phyloP scores from a whole-genome alignment of 768 basidiomycete genomes.

The Mycena epipterygia region DNA sequence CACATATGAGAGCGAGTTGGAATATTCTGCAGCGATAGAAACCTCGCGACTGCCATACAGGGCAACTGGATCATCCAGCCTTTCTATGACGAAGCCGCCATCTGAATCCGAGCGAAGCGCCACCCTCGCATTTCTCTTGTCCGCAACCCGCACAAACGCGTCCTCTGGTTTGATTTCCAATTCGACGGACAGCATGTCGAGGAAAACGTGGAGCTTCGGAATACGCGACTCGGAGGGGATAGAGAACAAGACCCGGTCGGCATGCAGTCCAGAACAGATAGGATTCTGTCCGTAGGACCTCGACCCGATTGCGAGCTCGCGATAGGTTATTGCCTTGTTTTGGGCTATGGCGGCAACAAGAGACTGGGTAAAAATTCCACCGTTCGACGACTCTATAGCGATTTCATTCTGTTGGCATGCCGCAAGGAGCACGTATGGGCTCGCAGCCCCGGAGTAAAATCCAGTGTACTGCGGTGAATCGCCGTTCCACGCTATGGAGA shows the following conservation, averaged over 20 bases:
- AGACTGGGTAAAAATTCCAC: neutral
- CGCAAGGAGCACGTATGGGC: neutral
- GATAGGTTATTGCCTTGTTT: neutral
- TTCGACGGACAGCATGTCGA: neutral
- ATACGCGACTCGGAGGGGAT: neutral
- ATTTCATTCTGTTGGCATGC: neutral
- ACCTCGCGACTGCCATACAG: neutral
- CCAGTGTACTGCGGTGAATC: neutral
- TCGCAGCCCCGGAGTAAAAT: neutral
- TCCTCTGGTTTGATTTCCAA: neutral
- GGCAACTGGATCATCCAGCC: neutral
- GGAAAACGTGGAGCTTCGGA: neutral
- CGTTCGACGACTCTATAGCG: neutral
- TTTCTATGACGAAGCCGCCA: neutral
- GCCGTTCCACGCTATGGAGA: neutral
- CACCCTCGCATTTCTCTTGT: neutral
- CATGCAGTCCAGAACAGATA: neutral
- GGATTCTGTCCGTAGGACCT: neutral
- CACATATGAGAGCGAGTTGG: neutral
- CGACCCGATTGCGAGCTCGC: neutral
- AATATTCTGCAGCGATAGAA: neutral
- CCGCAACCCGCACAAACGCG: neutral
- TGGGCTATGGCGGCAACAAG: neutral
- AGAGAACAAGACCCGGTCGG: neutral
- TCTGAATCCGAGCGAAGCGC: neutral